Conservation (phyloP, 345 rosid genomes). For the Melaleuca alternifolia region DNA sequence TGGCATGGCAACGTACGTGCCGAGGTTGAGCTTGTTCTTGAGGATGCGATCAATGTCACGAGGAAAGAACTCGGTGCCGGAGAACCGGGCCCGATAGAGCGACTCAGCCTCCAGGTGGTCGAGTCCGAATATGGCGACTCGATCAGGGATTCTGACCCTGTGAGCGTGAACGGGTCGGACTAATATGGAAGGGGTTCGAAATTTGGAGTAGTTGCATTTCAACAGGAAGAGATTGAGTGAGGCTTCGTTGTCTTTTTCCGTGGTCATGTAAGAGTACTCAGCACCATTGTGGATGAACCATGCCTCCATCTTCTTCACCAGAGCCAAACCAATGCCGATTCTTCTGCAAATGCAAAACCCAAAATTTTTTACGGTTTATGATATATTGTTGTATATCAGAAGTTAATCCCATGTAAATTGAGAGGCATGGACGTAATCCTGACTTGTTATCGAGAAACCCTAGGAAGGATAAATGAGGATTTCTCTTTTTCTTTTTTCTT, state of each 20-base stretch:
- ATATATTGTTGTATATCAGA: not conserved
- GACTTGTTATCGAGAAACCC: not conserved
- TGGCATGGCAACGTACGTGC: conserved; percentile 5
- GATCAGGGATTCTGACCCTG: conserved; percentile 35
- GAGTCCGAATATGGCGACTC: conserved; percentile 34
- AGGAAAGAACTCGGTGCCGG: conserved; percentile 85
- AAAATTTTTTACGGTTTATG: not conserved
- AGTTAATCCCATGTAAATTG: not conserved
- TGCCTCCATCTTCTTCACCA: conserved; percentile 49
- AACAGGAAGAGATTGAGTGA: conserved; percentile 72
- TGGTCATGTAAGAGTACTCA: conserved; percentile 70
- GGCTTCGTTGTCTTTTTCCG: conserved; percentile 73
- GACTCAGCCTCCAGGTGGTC: conserved; percentile 40
- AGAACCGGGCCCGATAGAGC: conserved; percentile 59
- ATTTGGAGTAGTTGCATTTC: conserved; percentile 74
- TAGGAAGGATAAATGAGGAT: not conserved
- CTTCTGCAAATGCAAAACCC: conserved; percentile 30
- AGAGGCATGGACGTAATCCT: not conserved
- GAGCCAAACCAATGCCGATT: conserved; percentile 71
- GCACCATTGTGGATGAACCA: conserved; percentile 76
- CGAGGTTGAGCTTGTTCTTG: conserved; percentile 50
- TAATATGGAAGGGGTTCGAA: conserved; percentile 72
- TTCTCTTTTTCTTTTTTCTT: not conserved
- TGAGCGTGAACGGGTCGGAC: conserved; percentile 85
- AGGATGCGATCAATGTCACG: conserved; percentile 70